Base-by-base conservation (phyloP, 352 stramenopile species). In the Globisporangium viniferum region DNA sequence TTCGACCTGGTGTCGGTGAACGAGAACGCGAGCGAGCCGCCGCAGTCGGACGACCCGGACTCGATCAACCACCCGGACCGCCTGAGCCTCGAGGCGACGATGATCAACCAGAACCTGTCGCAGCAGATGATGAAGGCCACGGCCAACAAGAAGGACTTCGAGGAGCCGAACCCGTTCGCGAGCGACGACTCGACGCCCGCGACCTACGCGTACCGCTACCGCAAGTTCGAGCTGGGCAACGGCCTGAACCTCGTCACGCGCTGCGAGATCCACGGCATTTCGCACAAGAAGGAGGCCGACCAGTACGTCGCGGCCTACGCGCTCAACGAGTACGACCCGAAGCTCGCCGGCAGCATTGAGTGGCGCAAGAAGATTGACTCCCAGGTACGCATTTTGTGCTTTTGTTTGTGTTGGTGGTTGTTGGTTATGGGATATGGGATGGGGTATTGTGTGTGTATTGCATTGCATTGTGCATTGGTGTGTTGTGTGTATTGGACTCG, bases 101-200 rank as follows among this genome's bases (percentile, higher is more conserved):
- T 98, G 86, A 98, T 99, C 77, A 99, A 99, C 82, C 96, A 99
- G 77, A 99, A 99, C 77, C 97, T 99, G 76, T 98, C 96, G 33
- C 97, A 99, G 75, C 97, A 99, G 78, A 96, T 99, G 49, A 80
- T 99, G 31, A 93, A 96, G 67, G 54, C 41, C 48, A 78, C 75
- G 5, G 73, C 69, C 20, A 80, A 73, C 65, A 79, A 75, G 72
- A 95, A 94, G 74, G 69, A 68, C 49, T 89, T 90, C 57, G 81
- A 88, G 41, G 71, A 84, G 35, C 67, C 89, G 15, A 98, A 98
- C 79, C 96, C 97, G 55, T 99, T 99, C 77, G 98, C 95, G 64
- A 96, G 97, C 73, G 94, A 98, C 46, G 93, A 98, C 55, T 86
- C 97, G 24, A 92, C 91, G 66, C 96, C 97, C 1, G 96, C 96